phyloP scores from a whole-genome alignment of 768 basidiomycete species.

The Kwoniella europaea region DNA sequence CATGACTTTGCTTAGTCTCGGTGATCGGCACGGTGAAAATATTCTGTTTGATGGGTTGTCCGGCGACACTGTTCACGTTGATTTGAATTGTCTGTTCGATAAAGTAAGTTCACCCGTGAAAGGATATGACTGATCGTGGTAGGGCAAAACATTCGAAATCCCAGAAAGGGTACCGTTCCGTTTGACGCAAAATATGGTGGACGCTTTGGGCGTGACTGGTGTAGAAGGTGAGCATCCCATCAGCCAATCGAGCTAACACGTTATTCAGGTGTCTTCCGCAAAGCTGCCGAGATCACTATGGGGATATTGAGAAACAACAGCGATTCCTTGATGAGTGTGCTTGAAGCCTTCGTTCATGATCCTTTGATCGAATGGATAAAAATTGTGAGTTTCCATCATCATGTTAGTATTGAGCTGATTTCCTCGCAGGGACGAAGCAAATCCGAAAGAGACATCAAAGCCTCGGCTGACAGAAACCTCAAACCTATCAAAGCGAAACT shows the following conservation, averaged over 20 bases:
- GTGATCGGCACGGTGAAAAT: conserved; percentile 95
- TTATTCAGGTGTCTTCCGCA: conserved; percentile 77
- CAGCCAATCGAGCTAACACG: neutral
- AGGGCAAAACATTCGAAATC: conserved; percentile 82
- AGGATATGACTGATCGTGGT: conserved; percentile 10
- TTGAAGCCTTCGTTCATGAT: conserved; percentile 96
- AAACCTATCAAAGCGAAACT: conserved; percentile 83
- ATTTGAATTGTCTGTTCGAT: conserved; percentile 97
- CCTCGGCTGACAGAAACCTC: conserved; percentile 75
- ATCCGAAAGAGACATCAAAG: conserved; percentile 63
- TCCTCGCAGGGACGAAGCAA: conserved; percentile 31
- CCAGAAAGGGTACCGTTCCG: conserved; percentile 94
- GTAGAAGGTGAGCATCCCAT: conserved; percentile 70
- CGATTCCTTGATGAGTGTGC: conserved; percentile 89
- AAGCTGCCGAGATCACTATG: conserved; percentile 87
- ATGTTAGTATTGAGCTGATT: conserved; percentile 12
- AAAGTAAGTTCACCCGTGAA: conserved; percentile 64
- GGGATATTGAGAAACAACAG: conserved; percentile 84
- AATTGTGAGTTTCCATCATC: conserved; percentile 21
- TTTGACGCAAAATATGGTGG: conserved; percentile 88
- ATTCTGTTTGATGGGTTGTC: conserved; percentile 86
- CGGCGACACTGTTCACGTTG: conserved; percentile 93
- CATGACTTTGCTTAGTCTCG: conserved; percentile 67
- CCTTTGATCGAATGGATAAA: conserved; percentile 96
- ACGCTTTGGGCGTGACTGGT: conserved; percentile 89